Conservation (phyloP, 2,329 filamentous ascomycete species). For the Alternaria ventricosa region DNA sequence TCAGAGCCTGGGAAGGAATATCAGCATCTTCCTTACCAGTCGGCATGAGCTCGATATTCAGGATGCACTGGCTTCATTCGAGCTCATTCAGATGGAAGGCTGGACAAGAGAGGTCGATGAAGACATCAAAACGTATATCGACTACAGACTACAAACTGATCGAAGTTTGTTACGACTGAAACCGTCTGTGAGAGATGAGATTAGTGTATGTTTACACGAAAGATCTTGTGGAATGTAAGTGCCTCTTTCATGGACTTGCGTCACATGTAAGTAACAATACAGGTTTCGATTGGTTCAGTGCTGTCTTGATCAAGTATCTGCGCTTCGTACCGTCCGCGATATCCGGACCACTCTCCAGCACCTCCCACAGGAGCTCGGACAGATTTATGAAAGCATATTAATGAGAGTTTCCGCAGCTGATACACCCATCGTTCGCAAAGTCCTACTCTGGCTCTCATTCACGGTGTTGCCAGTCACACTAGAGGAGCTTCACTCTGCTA, state of each 20-base stretch:
- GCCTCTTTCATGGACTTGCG: not conserved
- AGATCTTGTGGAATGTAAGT: not conserved
- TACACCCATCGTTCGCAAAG: not conserved
- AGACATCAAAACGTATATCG: not conserved
- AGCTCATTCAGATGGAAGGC: not conserved
- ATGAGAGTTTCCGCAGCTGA: not conserved
- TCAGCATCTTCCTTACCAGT: not conserved
- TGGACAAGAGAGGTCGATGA: not conserved
- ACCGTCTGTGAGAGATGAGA: not conserved
- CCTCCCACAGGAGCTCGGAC: not conserved
- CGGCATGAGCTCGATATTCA: not conserved
- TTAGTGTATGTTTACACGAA: not conserved
- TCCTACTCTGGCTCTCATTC: not conserved
- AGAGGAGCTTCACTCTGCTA: not conserved
- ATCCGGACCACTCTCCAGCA: not conserved
- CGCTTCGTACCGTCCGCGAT: not conserved
- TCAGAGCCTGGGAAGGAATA: not conserved
- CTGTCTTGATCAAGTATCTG: not conserved
- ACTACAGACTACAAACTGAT: not conserved
- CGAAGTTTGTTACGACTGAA: not conserved
- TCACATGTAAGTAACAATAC: not conserved
- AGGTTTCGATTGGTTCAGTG: not conserved
- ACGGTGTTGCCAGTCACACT: not conserved
- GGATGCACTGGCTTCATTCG: not conserved
- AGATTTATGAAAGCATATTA: not conserved